Conservation (phyloP, 805 yeast species). For the Sugiyamaella smithiae region DNA sequence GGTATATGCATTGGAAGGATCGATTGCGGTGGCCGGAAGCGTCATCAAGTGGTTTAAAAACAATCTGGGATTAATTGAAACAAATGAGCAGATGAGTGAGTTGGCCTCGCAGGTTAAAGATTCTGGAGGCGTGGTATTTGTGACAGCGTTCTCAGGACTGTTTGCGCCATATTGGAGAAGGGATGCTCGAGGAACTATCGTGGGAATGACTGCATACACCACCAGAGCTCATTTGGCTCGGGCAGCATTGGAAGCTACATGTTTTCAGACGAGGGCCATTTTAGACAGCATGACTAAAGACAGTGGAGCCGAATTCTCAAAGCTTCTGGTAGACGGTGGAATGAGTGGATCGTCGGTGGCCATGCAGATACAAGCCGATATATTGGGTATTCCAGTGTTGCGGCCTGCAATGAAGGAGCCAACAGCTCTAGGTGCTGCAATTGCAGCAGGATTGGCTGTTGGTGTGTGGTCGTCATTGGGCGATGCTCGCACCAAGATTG, state of each 20-base stretch:
- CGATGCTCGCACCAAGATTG: slow-evolving; percentile 47
- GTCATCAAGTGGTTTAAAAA: slow-evolving; percentile 93
- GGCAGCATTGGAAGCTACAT: slow-evolving; percentile 93
- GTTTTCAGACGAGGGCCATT: slow-evolving; percentile 90
- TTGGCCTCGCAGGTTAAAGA: slow-evolving; percentile 77
- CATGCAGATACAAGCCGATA: slow-evolving; percentile 91
- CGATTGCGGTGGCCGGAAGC: slow-evolving; percentile 94
- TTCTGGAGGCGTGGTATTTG: slow-evolving; percentile 90
- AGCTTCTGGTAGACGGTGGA: slow-evolving; percentile 80
- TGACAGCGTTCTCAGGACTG: slow-evolving; percentile 91
- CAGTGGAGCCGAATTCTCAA: slow-evolving; percentile 57
- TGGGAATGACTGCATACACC: slow-evolving; percentile 92
- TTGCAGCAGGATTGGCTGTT: slow-evolving; percentile 84
- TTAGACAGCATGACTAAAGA: slow-evolving; percentile 86
- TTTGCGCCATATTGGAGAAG: slow-evolving; percentile 97
- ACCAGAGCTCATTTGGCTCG: slow-evolving; percentile 88
- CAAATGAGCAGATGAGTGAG: slow-evolving; percentile 86
- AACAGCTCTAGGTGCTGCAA: slow-evolving; percentile 94
- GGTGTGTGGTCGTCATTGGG: slow-evolving; percentile 70
- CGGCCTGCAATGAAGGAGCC: slow-evolving; percentile 84
- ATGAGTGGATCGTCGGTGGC: slow-evolving; percentile 89
- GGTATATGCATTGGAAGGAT: slow-evolving; percentile 89
- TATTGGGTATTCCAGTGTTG: slow-evolving; percentile 80
- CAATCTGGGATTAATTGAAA: slow-evolving; percentile 75
- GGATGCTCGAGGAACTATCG: slow-evolving; percentile 86